These are phyloP conservation scores for Crithidia thermophila DNA, from an alignment of 208 protist genomes.

Conservation along the genomic window DNA sequence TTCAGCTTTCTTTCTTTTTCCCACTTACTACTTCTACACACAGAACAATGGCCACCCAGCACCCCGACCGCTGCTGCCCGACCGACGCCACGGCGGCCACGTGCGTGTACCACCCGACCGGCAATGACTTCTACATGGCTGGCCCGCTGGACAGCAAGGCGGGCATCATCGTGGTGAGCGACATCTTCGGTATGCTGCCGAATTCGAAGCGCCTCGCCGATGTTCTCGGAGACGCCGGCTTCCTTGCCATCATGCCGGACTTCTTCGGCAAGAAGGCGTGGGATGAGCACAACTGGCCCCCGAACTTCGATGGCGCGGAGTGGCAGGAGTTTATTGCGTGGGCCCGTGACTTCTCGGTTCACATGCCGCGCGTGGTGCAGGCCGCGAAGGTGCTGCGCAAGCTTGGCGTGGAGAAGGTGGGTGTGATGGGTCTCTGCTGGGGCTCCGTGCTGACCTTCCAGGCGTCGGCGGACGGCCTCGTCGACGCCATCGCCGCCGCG, in stretches of 20 bases:
- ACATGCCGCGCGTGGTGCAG: constrained; percentile 23
- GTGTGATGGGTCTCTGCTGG: constrained; percentile 65
- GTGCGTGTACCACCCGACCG: constrained; percentile 30
- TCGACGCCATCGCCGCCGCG: constrained; percentile 38
- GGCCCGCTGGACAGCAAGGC: constrained; percentile 41
- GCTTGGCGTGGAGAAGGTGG: constrained; percentile 45
- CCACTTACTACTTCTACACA: no score
- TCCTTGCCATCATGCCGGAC: constrained; percentile 61
- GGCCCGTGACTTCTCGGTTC: constrained; percentile 19
- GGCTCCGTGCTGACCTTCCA: constrained; percentile 35
- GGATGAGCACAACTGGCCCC: constrained; percentile 37
- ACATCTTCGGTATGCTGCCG: constrained; percentile 62
- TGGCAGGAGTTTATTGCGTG: constrained; percentile 36
- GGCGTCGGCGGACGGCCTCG: constrained; percentile 24
- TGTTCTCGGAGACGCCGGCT: constrained; percentile 37
- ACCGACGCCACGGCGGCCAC: constrained; percentile 34
- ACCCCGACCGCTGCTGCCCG: constrained; percentile 48
- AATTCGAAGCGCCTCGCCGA: constrained; percentile 58
- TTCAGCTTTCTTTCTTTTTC: no score
- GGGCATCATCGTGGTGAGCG: constrained; percentile 51
- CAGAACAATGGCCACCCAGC: constrained; percentile 19
- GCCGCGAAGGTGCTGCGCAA: constrained; percentile 38
- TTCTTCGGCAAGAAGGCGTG: constrained; percentile 47
- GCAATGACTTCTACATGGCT: constrained; percentile 45
- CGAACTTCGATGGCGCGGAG: constrained; percentile 33